Conservation (phyloP, 371 early-diverging fungal genomes). For the Mucor piriformis region DNA sequence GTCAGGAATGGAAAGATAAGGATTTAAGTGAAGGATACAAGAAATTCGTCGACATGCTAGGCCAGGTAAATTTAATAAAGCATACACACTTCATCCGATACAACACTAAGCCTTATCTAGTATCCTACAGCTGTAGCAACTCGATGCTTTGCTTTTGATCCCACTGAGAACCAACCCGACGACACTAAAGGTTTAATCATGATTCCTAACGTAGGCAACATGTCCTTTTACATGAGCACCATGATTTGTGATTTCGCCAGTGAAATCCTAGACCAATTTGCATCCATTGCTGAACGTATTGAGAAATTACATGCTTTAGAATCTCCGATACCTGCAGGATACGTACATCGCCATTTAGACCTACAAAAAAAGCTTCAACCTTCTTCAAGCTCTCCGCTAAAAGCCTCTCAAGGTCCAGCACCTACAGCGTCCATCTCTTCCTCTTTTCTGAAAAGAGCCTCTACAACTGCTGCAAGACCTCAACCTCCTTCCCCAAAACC, state of each 20-base stretch:
- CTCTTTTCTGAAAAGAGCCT: slow-evolving; percentile 28
- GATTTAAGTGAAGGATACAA: slow-evolving; percentile 68
- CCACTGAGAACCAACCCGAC: slow-evolving; percentile 72
- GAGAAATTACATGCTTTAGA: slow-evolving; percentile 40
- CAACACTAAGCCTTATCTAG: too few species aligned
- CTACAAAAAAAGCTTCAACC: not conserved
- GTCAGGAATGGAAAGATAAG: slow-evolving; percentile 70
- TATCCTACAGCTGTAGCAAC: slow-evolving; percentile 76
- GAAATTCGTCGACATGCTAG: slow-evolving; percentile 65
- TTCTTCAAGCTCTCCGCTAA: slow-evolving; percentile 12
- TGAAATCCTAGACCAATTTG: slow-evolving; percentile 63
- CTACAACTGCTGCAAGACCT: slow-evolving; percentile 14
- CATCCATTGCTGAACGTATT: slow-evolving; percentile 41
- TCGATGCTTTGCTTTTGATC: slow-evolving; percentile 85
- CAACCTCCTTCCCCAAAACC: slow-evolving; percentile 31
- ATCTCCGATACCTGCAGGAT: slow-evolving; percentile 35
- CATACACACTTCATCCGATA: too few species aligned
- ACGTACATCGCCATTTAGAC: slow-evolving; percentile 10
- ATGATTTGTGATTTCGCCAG: slow-evolving; percentile 77
- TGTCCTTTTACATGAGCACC: slow-evolving; percentile 75
- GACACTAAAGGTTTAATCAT: slow-evolving; percentile 75
- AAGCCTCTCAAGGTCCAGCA: not conserved
- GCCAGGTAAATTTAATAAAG: slow-evolving; percentile 62
- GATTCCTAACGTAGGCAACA: slow-evolving; percentile 82
- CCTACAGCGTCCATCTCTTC: slow-evolving; percentile 17